phyloP scores from a whole-genome alignment of 345 rosid genomes.

The Angophora floribunda region DNA sequence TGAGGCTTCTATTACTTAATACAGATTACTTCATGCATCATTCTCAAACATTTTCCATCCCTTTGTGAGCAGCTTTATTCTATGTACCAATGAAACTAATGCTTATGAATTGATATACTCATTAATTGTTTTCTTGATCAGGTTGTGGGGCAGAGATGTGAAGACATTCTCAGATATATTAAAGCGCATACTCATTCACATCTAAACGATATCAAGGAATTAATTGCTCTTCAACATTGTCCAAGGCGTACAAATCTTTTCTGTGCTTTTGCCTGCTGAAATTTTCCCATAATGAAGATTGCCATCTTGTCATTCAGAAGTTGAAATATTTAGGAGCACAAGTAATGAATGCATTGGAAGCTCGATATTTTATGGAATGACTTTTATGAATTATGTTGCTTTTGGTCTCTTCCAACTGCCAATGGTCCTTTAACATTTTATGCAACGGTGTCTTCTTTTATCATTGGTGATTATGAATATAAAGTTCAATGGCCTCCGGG shows the following conservation, averaged over 20 bases:
- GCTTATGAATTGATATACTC: background rate
- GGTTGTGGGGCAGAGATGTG: constrained; percentile 84
- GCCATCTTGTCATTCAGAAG: background rate
- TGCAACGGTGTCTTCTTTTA: background rate
- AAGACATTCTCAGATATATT: constrained; percentile 53
- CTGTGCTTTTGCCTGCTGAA: background rate
- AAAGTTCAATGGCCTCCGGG: background rate
- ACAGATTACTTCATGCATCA: background rate
- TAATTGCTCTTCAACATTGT: background rate
- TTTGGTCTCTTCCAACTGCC: background rate
- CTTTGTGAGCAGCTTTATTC: background rate
- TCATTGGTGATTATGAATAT: background rate
- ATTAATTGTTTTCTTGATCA: constrained; percentile 9
- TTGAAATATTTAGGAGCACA: background rate
- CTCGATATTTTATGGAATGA: background rate
- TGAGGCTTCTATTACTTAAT: constrained; percentile 3
- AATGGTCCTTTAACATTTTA: background rate
- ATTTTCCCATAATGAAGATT: background rate
- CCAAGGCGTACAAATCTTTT: background rate
- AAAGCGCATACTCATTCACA: constrained; percentile 22
- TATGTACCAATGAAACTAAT: background rate
- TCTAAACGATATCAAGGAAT: background rate
- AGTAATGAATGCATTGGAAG: background rate
- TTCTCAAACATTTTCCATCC: background rate
- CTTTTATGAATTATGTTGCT: background rate